Conservation (phyloP, 352 stramenopile genomes). For the Globisporangium apiculatum region DNA sequence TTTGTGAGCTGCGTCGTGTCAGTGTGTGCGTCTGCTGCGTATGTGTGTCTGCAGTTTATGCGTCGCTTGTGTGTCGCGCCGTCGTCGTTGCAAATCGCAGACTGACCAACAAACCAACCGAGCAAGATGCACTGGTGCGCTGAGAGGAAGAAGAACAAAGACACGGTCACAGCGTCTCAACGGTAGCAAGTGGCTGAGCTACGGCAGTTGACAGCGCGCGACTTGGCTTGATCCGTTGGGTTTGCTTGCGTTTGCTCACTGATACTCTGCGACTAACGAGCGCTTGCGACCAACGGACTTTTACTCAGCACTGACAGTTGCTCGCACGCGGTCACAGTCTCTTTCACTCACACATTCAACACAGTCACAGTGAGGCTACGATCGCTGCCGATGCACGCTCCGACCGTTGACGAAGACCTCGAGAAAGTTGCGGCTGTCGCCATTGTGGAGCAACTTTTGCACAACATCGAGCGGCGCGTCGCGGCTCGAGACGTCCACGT, state of each 20-base stretch:
- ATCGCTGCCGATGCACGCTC: slow-evolving; percentile 17
- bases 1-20: too few species aligned
- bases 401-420: slow-evolving; percentile 67
- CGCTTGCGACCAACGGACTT: too few species aligned
- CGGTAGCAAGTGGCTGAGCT: neutral
- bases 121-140: neutral
- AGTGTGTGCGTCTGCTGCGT: neutral
- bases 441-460: slow-evolving; percentile 83
- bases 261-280: too few species aligned
- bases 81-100: neutral
- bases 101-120: neutral
- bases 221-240: neutral
- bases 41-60: neutral
- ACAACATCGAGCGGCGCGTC: slow-evolving; percentile 51
- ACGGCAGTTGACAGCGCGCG: neutral
- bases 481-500: slow-evolving; percentile 43
- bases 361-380: neutral
- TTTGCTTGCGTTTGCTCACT: too few species aligned
- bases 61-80: neutral
- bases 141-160: neutral
- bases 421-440: slow-evolving; percentile 78
- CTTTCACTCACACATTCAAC: too few species aligned
- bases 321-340: too few species aligned
- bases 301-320: too few species aligned
- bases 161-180: neutral